Conservation (phyloP, 768 basidiomycete species). For the Vishniacozyma victoriae region DNA sequence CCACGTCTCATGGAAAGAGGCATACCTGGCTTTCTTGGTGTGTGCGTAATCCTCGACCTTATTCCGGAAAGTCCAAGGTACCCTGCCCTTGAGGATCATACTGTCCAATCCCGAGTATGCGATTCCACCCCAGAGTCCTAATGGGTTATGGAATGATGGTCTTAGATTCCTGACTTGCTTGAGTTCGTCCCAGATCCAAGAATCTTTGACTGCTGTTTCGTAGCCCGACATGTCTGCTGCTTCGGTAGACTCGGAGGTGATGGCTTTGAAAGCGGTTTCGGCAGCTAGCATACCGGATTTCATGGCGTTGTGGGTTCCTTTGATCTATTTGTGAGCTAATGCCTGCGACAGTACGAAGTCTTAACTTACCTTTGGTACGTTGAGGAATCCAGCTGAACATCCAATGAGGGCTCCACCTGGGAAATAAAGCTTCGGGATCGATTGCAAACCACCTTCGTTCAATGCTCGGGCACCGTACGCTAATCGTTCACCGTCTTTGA, state of each 20-base stretch:
- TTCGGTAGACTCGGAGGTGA: slow-evolving; percentile 45
- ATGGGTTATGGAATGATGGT: slow-evolving; percentile 68
- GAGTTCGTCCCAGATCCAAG: slow-evolving; percentile 82
- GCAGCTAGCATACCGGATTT: slow-evolving; percentile 97
- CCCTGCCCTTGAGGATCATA: slow-evolving; percentile 72
- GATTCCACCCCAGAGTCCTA: slow-evolving; percentile 83
- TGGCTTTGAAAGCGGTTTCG: slow-evolving; percentile 68
- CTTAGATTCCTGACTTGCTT: slow-evolving; percentile 85
- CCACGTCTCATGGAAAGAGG: not conserved
- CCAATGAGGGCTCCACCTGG: slow-evolving; percentile 93
- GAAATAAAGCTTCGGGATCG: slow-evolving; percentile 77
- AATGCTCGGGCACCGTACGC: slow-evolving; percentile 85
- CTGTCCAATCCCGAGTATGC: slow-evolving; percentile 83
- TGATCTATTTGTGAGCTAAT: slow-evolving; percentile 54
- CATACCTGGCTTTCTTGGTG: slow-evolving; percentile 60
- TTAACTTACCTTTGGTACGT: slow-evolving; percentile 66
- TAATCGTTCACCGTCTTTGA: slow-evolving; percentile 69
- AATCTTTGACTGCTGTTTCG: slow-evolving; percentile 61
- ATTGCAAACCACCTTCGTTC: slow-evolving; percentile 91
- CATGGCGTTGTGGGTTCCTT: slow-evolving; percentile 98
- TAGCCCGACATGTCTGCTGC: slow-evolving; percentile 64
- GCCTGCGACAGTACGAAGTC: not conserved
- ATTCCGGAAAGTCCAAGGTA: slow-evolving; percentile 88
- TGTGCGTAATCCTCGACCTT: slow-evolving; percentile 57
- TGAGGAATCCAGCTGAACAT: slow-evolving; percentile 92